Percentiles rank a stretch among this genome's conserved stretches.
phyloP scores from a whole-genome alignment of 1,139 yeast genomes.

The Saccharomycopsis hybrid region DNA sequence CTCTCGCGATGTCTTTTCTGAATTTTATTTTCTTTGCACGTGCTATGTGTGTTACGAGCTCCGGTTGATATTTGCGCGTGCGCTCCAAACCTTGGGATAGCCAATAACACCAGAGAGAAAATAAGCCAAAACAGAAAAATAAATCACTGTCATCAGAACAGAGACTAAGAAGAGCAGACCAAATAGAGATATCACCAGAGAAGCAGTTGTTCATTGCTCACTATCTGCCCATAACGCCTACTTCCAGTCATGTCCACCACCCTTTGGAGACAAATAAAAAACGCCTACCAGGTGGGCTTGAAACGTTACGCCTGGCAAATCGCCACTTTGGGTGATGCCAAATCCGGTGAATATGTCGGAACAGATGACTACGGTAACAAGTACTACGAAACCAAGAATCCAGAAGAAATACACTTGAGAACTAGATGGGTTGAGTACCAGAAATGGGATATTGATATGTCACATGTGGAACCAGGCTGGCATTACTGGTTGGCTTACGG shows the following conservation, averaged over 20 bases:
- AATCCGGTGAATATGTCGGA: conserved; percentile 51
- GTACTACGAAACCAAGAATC: conserved; percentile 65
- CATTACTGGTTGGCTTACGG: conserved; percentile 89
- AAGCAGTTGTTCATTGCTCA: too few relatives aligned
- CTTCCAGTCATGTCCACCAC: conserved; percentile 67
- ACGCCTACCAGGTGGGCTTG: conserved; percentile 61
- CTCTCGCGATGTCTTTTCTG: too few relatives aligned
- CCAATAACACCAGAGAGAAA: too few relatives aligned
- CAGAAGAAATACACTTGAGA: conserved; percentile 80
- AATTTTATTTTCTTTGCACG: too few relatives aligned
- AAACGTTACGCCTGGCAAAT: conserved; percentile 66
- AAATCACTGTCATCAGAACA: too few relatives aligned
- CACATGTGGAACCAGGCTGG: conserved; percentile 88
- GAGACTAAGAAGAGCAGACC: too few relatives aligned
- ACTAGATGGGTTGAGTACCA: conserved; percentile 85
- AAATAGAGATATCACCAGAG: too few relatives aligned
- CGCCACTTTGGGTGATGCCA: conserved; percentile 70
- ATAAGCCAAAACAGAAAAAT: too few relatives aligned
- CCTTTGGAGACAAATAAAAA: conserved; percentile 52
- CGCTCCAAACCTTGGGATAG: too few relatives aligned
- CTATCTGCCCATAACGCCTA: too few relatives aligned
- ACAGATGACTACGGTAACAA: conserved; percentile 60
- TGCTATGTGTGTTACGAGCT: too few relatives aligned
- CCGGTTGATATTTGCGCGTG: too few relatives aligned
- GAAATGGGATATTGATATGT: conserved; percentile 56